Base-by-base conservation (phyloP, 2,329 filamentous ascomycete species). In the Xylaria sp. region DNA sequence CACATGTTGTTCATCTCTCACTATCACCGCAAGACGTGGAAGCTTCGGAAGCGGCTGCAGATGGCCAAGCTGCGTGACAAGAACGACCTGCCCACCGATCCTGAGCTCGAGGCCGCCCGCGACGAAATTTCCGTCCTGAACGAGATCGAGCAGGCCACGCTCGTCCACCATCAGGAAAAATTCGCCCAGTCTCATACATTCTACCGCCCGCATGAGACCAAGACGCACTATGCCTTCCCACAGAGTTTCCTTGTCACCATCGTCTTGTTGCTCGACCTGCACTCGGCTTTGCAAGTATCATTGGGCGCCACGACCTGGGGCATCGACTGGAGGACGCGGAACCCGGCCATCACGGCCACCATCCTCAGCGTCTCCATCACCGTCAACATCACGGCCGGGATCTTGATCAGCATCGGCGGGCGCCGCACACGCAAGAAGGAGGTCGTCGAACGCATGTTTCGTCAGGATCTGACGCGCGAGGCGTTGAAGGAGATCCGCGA, bases 131-230 rank as follows among this genome's bases (percentile, higher is more conserved):
- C 88, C 0, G 90, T 93, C 4, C 83, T 96, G 2, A 89, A 84
- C 0, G 82, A 83, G 4, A 81, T 86, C 67, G 91, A 96, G 77
- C 91, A 94, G 75, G 85, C 85, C 68, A 88, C 86, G 58, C 85
- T 97, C 10, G 85, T 90, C 59, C 90, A 96, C 77, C 93, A 97
- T 75, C 91, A 94, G 76, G 86, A 84, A 73, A 95, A 94, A 75
- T 92, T 96, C 75, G 86, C 91, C 76, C 93, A 91, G 73, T 93
- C 91, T 0, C 93, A 97, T 78, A 94, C 92, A 6, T 97, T 95
- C 79, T 97, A 97, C 84, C 94, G 94, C 75, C 93, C 93, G 0
- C 91, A 97, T 79, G 93, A 97, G 80, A 97, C 93, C 0, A 84
- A 88, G 40, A 97, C 93, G 0, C 93, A 97, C 77, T 86, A 89